These are phyloP conservation scores for Peronosclerospora sorghi DNA, from an alignment of 352 stramenopile genomes.

Conservation along the genomic window DNA sequence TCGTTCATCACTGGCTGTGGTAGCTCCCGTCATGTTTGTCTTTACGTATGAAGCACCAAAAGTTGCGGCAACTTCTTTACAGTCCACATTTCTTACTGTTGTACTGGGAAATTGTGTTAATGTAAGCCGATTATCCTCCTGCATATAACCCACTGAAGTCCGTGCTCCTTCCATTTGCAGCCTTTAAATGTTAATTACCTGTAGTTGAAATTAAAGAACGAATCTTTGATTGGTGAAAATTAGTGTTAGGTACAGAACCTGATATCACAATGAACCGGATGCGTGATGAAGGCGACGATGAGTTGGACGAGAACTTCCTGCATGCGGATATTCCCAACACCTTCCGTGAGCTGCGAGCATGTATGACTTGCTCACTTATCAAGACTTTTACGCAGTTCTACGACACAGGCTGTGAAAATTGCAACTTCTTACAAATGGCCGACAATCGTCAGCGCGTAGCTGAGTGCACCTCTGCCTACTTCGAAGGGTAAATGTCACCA, in stretches of 20 bases:
- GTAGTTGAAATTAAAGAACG: too few relatives aligned
- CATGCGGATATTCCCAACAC: conserved; percentile 84
- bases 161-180: conserved; percentile 6
- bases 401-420: conserved; percentile 85
- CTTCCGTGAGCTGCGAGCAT: conserved; percentile 79
- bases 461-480: conserved; percentile 84
- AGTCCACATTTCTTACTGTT: neutral
- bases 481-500: conserved; percentile 47
- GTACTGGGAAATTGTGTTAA: neutral
- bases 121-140: neutral
- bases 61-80: neutral
- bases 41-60: neutral
- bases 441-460: conserved; percentile 83
- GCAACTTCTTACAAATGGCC: conserved; percentile 81
- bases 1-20: neutral
- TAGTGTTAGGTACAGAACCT: too few relatives aligned
- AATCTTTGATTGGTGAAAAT: neutral
- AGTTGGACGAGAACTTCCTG: conserved; percentile 63
- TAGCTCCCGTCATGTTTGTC: neutral
- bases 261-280: conserved; percentile 29
- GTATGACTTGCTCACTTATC: conserved; percentile 83
- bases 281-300: conserved; percentile 74
- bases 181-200: too few relatives aligned
- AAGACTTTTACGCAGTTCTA: conserved; percentile 89
- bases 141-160: neutral